These are phyloP conservation scores for Sextonia rubra DNA, from an alignment of 164 flowering plant genomes.

Conservation along the genomic window DNA sequence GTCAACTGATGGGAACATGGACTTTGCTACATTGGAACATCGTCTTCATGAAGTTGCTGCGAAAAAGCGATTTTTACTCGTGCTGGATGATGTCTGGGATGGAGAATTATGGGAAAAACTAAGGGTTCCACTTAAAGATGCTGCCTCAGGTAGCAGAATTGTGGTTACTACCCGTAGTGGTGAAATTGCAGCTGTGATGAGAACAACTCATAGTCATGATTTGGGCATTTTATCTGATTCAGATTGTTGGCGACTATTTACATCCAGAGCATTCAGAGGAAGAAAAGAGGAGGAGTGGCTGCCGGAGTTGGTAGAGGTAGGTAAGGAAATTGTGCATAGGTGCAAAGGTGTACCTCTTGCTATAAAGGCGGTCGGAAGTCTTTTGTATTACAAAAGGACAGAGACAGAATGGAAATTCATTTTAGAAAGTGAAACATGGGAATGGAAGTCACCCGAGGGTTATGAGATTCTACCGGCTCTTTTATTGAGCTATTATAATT, in stretches of 20 bases:
- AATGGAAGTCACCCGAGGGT: background rate
- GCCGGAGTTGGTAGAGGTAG: background rate
- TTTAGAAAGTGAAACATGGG: background rate
- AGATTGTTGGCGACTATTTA: constrained; percentile 12
- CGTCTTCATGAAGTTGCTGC: background rate
- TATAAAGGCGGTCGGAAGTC: background rate
- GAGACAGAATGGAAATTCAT: background rate
- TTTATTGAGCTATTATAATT: constrained; percentile 1
- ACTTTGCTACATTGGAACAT: background rate
- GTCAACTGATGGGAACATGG: too few relatives aligned
- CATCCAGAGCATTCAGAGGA: constrained; percentile 3
- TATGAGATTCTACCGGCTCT: background rate
- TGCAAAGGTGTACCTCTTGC: constrained; percentile 15
- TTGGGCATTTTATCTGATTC: constrained; percentile 8
- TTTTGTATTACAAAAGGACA: background rate
- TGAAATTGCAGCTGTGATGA: background rate
- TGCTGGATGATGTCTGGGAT: constrained; percentile 11
- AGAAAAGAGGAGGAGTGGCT: background rate
- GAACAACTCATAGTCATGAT: background rate
- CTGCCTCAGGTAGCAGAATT: background rate
- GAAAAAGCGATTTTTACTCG: background rate
- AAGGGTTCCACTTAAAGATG: background rate
- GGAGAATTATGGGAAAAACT: background rate
- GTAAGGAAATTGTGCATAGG: constrained; percentile 3
- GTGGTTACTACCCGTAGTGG: constrained; percentile 10